Percentiles rank a stretch among this genome's conserved stretches.
Conservation (phyloP, 139 green algal genomes). For the Trebouxia sp. region DNA sequence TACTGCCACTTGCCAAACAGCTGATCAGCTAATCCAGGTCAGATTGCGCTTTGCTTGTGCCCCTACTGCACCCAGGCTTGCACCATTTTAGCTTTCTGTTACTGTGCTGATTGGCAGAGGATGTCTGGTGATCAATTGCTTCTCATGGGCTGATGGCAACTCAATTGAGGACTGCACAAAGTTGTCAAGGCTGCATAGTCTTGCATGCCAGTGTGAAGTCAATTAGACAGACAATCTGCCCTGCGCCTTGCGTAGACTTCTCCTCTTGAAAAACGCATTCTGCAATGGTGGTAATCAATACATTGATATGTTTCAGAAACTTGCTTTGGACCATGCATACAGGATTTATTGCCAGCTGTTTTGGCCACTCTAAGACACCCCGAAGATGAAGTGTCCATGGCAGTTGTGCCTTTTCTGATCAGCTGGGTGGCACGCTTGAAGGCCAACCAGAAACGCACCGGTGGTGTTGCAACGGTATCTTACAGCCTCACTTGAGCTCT, state of each 20-base stretch:
- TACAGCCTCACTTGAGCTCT: background rate
- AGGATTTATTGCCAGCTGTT: slow-evolving; percentile 53
- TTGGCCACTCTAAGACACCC: slow-evolving; percentile 36
- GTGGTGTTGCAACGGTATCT: background rate
- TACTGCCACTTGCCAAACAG: slow-evolving; percentile 26
- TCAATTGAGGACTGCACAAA: too few species aligned
- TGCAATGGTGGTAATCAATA: too few species aligned
- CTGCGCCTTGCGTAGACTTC: too few species aligned
- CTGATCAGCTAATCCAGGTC: slow-evolving; percentile 8
- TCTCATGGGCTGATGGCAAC: too few species aligned
- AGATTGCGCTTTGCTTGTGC: background rate
- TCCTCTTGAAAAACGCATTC: too few species aligned
- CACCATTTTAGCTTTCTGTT: too few species aligned
- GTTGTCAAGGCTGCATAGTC: too few species aligned
- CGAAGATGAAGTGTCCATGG: slow-evolving; percentile 68
- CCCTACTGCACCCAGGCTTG: background rate
- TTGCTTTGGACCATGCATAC: too few species aligned
- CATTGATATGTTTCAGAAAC: background rate
- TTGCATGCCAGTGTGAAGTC: too few species aligned
- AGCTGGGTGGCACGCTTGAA: slow-evolving; percentile 70
- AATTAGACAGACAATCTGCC: too few species aligned
- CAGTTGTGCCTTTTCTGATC: slow-evolving; percentile 76
- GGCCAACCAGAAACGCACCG: slow-evolving; percentile 49
- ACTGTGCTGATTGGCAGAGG: too few species aligned
- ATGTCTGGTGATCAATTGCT: too few species aligned